phyloP scores from a whole-genome alignment of 73 alveolate genomes.

The Urostyla sp. region DNA sequence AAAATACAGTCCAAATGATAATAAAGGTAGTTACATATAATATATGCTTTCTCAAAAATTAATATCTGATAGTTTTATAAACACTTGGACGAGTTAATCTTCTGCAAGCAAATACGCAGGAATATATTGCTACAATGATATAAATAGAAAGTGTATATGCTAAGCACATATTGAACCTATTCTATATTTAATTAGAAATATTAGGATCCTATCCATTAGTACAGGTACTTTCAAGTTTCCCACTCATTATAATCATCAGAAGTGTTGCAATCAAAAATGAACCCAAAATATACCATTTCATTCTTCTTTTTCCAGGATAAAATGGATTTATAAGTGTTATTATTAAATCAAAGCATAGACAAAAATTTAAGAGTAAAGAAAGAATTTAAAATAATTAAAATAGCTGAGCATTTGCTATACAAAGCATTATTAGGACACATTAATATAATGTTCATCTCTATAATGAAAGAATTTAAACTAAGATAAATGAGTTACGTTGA shows the following conservation, averaged over 20 bases:
- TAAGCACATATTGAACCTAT: constrained; percentile 29
- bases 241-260: constrained; percentile 11
- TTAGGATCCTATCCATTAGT: neutral
- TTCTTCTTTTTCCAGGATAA: constrained; percentile 61
- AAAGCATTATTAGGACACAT: neutral
- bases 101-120: constrained; percentile 61
- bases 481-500: neutral
- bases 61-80: constrained; percentile 42
- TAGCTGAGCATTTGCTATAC: constrained; percentile 31
- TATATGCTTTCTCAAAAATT: constrained; percentile 66
- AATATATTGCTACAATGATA: constrained; percentile 58
- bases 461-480: neutral
- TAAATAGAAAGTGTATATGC: constrained; percentile 55
- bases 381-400: constrained; percentile 34
- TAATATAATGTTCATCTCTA: neutral
- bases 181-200: constrained; percentile 18
- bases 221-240: no score
- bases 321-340: constrained; percentile 69
- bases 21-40: constrained; percentile 59
- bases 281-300: constrained; percentile 48
- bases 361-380: constrained; percentile 58
- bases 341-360: constrained; percentile 65
- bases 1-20: constrained; percentile 45
- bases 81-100: constrained; percentile 69
- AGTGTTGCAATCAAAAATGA: neutral